Evolutionary conservation across 306 rosid genomes (phyloP), one percentile per base, ranked within the genome.

Genomic region (Dryas drummondii): DNA sequence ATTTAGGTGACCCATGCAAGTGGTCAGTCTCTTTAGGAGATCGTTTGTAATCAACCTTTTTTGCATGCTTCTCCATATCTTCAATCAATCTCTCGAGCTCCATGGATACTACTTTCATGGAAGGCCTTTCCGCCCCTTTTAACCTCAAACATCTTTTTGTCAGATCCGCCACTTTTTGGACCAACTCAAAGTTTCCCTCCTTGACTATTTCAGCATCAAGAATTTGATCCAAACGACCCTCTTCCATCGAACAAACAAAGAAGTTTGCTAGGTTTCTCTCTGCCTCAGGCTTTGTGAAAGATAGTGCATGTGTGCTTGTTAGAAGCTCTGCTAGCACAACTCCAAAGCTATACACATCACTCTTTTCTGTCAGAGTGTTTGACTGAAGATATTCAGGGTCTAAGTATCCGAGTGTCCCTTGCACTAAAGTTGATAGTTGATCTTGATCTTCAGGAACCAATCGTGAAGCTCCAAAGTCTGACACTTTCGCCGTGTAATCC

Each of bases 331-430:
- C 73, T 4, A 79, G 48, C 19, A 79, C 83, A 37, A 79, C 83
- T 13, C 79, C 83, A 9, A 79, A 79, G 19, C 83, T 79, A 6
- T 73, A 79, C 2, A 78, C 78, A 0, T 78, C 78, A 11, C 82
- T 78, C 26, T 78, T 78, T 2, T 78, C 78, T 2, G 77, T 78
- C 4, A 78, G 49, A 49, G 46, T 58, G 65, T 48, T 78, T 3
- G 82, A 14, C 0, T 54, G 62, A 17, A 78, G 26, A 44, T 78
- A 71, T 46, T 73, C 79, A 4, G 82, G 82, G 12, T 79, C 78
- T 40, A 79, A 40, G 74, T 73, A 79, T 10, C 75, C 75, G 0
- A 49, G 7, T 37, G 82, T 79, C 5, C 79, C 82, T 8, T 79
- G 78, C 56, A 73, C 78, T 9, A 79, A 16, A 13, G 79, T 73